These are phyloP conservation scores for Corynespora cassiicola DNA, from an alignment of 2,329 filamentous ascomycete genomes.

Conservation along the genomic window DNA sequence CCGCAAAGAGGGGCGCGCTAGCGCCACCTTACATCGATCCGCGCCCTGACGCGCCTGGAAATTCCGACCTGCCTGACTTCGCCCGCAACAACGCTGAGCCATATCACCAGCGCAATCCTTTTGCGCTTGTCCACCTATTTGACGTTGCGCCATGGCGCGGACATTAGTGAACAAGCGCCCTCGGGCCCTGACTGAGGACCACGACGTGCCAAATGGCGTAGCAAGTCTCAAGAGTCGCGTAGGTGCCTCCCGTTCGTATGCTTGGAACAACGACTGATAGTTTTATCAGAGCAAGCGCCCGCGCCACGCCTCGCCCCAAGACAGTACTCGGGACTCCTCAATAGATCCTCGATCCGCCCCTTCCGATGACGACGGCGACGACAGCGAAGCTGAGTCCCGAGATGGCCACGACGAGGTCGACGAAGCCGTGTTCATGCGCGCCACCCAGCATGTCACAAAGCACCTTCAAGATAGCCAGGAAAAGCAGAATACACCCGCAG, in stretches of 20 bases:
- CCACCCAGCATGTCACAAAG: slow-evolving; percentile 37
- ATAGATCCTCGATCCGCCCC: slow-evolving; percentile 15
- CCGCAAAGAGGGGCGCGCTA: too few species aligned
- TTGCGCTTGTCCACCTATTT: too few species aligned
- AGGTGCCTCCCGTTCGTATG: slow-evolving; percentile 11
- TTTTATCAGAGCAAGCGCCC: slow-evolving; percentile 36
- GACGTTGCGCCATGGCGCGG: slow-evolving; percentile 36
- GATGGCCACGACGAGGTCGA: slow-evolving; percentile 17
- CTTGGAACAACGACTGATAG: slow-evolving; percentile 14
- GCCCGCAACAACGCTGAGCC: too few species aligned
- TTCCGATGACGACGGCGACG: slow-evolving; percentile 4
- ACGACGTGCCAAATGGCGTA: slow-evolving; percentile 13
- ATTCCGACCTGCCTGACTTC: too few species aligned
- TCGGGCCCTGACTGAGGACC: slow-evolving; percentile 26
- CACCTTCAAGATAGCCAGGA: slow-evolving; percentile 27
- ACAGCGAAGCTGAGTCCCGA: slow-evolving; percentile 3
- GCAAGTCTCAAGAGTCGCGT: slow-evolving; percentile 23
- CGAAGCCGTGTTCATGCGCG: slow-evolving; percentile 29
- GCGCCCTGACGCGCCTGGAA: too few species aligned
- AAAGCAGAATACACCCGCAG: slow-evolving; percentile 70
- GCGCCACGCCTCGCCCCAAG: slow-evolving; percentile 28
- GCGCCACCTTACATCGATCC: too few species aligned
- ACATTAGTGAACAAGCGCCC: slow-evolving; percentile 41
- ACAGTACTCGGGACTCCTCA: slow-evolving; percentile 23
- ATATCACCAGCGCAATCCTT: too few species aligned